These are phyloP conservation scores for Annulohypoxylon stygium DNA, from an alignment of 495 filamentous ascomycete genomes.

Conservation along the genomic window DNA sequence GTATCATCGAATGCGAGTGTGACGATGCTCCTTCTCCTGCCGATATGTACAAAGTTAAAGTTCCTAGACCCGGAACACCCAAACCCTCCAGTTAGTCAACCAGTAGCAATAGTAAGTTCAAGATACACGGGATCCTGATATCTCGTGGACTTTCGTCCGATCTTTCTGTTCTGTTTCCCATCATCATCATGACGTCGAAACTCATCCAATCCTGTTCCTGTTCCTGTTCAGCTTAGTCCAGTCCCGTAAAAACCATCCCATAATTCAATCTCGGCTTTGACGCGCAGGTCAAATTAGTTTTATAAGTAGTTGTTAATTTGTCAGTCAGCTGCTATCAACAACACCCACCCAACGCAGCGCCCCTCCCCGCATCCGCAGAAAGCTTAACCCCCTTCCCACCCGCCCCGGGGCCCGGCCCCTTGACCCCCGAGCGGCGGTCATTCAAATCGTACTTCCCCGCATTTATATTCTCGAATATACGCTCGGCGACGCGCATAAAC, in stretches of 20 bases:
- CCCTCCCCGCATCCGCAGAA: constrained; percentile 53
- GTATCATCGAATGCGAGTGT: constrained; percentile 48
- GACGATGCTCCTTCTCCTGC: constrained; percentile 34
- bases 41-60: constrained; percentile 41
- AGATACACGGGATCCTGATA: neutral
- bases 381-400: constrained; percentile 68
- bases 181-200: neutral
- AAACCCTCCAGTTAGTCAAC: neutral
- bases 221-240: neutral
- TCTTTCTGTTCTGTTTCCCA: neutral
- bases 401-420: constrained; percentile 60
- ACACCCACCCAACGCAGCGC: constrained; percentile 41
- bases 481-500: constrained; percentile 91
- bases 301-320: neutral
- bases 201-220: neutral
- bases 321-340: constrained; percentile 37
- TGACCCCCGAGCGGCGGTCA: constrained; percentile 93
- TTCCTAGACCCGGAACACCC: constrained; percentile 2
- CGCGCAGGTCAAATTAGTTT: neutral
- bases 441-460: constrained; percentile 93
- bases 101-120: neutral
- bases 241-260: neutral
- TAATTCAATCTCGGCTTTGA: neutral
- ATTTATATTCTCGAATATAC: constrained; percentile 96
- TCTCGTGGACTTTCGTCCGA: neutral